Base-by-base conservation (phyloP, 2,329 filamentous ascomycete genomes). In the Lasiodiplodia sp. region DNA sequence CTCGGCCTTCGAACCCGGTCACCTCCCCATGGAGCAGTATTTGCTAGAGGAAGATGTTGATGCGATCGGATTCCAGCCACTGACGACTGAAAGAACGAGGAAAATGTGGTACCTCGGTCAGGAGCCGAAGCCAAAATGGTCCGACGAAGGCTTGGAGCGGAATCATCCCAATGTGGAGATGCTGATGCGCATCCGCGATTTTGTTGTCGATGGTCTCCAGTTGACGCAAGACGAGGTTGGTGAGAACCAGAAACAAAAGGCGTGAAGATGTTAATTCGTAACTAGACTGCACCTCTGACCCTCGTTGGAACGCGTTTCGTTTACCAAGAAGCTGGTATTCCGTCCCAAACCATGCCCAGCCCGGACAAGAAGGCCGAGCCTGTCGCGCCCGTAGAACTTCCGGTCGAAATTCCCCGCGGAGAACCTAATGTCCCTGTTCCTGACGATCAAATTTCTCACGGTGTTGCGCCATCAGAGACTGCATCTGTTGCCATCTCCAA, bases 21-120 rank as follows among this genome's bases (percentile, higher is more conserved):
- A 85, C 52, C 81, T 92, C 37, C 83, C 85, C 2, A 80, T 84
- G 49, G 79, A 90, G 34, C 81, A 84, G 14, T 92, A 92, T 75
- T 82, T 92, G 73, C 82, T 92, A 3, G 87, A 90, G 70, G 90
- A 92, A 75, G 90, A 92, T 75, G 86, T 87, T 68, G 86, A 89
- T 66, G 90, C 87, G 3, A 81, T 91, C 70, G 89, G 87, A 0
- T 92, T 92, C 75, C 82, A 84, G 71, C 89, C 90, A 0, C 78
- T 92, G 25, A 79, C 85, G 53, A 82, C 82, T 40, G 80, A 83
- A 3, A 79, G 83, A 49, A 85, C 84, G 3, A 78, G 76, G 69
- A 84, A 84, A 57, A 81, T 86, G 66, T 89, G 89, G 81, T 80
- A 86, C 58, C 76, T 77, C 14, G 77, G 80, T n/a, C 75, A 73